phyloP scores from a whole-genome alignment of 176 grass and related monocot species.

The Coix lacrymajobi region DNA sequence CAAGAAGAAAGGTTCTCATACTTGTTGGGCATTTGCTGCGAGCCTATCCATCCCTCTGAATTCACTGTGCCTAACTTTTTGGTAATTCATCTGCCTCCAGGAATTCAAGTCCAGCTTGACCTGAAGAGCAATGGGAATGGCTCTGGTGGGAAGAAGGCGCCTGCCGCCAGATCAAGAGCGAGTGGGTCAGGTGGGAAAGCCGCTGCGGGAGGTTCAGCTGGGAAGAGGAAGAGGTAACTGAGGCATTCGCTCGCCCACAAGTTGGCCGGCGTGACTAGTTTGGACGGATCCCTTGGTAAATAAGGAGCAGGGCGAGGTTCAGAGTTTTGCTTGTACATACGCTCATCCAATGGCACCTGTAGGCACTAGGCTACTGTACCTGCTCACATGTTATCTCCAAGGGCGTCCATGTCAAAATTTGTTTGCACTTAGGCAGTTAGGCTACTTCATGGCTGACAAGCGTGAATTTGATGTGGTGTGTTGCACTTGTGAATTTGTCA shows the following conservation, averaged over 20 bases:
- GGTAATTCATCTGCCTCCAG: constrained; percentile 24
- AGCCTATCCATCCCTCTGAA: neutral
- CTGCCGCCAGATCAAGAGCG: constrained; percentile 46
- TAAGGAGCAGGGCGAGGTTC: constrained; percentile 18
- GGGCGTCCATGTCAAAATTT: neutral
- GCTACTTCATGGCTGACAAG: neutral
- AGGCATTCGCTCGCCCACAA: neutral
- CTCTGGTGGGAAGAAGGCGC: constrained; percentile 50
- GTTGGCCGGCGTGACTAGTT: neutral
- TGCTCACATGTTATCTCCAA: neutral
- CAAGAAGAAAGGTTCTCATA: constrained; percentile 70
- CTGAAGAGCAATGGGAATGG: constrained; percentile 54
- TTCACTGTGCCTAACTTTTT: neutral
- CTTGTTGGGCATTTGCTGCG: neutral
- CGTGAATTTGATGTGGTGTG: neutral
- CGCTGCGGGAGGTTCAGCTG: constrained; percentile 25
- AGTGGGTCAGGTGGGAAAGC: constrained; percentile 51
- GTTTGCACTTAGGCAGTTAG: neutral
- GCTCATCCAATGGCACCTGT: neutral
- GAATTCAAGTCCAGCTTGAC: constrained; percentile 88
- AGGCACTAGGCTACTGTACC: neutral
- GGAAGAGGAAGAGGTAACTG: constrained; percentile 79
- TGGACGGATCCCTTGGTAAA: constrained; percentile 2
- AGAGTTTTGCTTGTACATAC: constrained; percentile 46
- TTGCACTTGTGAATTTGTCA: neutral